Conservation (phyloP, 1,139 yeast genomes). For the Wickerhamomyces sp. region DNA sequence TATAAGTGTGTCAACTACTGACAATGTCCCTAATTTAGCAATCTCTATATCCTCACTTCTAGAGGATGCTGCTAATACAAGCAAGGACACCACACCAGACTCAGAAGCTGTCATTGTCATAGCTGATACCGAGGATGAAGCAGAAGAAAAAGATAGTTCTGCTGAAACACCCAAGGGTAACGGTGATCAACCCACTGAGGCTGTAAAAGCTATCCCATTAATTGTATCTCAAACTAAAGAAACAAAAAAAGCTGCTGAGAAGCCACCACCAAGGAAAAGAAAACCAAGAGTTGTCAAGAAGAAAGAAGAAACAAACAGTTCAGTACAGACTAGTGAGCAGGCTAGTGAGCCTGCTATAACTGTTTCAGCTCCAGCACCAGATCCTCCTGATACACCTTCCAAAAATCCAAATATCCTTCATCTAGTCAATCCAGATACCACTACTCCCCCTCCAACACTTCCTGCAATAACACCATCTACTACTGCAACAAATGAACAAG, state of each 20-base stretch:
- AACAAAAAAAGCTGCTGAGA: too few relatives aligned
- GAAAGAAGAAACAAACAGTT: neutral
- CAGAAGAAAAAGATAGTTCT: neutral
- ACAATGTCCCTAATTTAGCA: neutral
- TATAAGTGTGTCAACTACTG: too few relatives aligned
- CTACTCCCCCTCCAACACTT: neutral
- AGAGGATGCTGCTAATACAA: neutral
- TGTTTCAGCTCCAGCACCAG: neutral
- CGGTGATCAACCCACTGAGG: too few relatives aligned
- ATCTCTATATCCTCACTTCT: neutral
- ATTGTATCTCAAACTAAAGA: neutral
- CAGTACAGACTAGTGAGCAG: neutral
- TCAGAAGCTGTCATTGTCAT: neutral
- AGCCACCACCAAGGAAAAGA: neutral
- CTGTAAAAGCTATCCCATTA: too few relatives aligned
- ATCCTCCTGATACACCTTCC: neutral
- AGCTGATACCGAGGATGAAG: neutral
- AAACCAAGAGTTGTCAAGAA: neutral
- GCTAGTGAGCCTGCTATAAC: neutral
- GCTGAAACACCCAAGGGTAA: too few relatives aligned
- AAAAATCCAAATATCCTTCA: constrained; percentile 6
- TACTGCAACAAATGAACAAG: too few relatives aligned
- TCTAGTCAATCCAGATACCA: constrained; percentile 6
- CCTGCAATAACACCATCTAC: neutral
- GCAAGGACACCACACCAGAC: neutral